Evolutionary conservation across 2,329 filamentous ascomycete genomes (phyloP).

Genomic region (Trichoderma hamatum): DNA sequence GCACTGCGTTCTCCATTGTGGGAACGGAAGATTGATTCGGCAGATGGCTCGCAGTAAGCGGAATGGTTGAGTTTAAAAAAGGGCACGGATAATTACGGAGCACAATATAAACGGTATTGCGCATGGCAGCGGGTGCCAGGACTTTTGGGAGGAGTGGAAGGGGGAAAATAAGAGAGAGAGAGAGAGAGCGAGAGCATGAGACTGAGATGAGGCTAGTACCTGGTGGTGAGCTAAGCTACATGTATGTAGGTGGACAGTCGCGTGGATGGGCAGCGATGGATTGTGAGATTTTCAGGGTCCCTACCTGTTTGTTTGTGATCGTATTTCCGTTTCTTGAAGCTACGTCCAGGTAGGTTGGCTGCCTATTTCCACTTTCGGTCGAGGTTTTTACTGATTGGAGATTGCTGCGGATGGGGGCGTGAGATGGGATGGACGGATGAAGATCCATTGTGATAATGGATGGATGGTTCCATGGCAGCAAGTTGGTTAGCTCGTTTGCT

Average conservation of each 20-base stretch:
- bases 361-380: neutral
- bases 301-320: neutral
- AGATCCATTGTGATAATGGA: neutral
- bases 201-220: neutral
- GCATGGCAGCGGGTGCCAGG: neutral
- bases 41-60: constrained; percentile 15
- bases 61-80: neutral
- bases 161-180: neutral
- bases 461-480: constrained; percentile 8
- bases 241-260: neutral
- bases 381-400: neutral
- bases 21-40: constrained; percentile 19
- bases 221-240: neutral
- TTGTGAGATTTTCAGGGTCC: constrained; percentile 25
- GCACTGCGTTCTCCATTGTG: neutral
- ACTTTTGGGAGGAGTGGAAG: neutral
- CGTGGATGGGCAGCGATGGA: neutral
- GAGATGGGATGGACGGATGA: neutral
- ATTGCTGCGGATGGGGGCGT: neutral
- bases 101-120: neutral
- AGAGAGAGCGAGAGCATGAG: neutral
- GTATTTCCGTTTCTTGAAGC: neutral
- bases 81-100: constrained; percentile 2
- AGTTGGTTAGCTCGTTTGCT: neutral
- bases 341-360: neutral